A percentile compares a stretch with the other conserved stretches of the same genome.
phyloP scores from a whole-genome alignment of 148 eudicot species.

The Vaccinium macrocarpon region DNA sequence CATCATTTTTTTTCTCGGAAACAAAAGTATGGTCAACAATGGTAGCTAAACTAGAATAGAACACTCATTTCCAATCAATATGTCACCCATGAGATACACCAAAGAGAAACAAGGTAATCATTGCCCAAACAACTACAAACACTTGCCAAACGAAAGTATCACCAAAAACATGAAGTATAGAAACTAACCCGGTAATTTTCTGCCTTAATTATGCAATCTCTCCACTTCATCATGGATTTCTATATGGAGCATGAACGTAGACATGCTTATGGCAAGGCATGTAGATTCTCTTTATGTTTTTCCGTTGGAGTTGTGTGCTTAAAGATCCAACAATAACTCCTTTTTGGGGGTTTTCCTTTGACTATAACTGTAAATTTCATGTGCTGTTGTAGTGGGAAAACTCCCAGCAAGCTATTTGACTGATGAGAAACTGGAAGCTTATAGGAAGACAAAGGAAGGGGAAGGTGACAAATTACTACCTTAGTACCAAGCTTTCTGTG shows the following conservation, averaged over 20 bases:
- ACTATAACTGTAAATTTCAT: not conserved
- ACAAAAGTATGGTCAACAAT: not conserved
- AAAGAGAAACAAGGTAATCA: too few relatives aligned
- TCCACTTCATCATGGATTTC: not conserved
- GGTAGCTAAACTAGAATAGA: not conserved
- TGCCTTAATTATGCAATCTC: not conserved
- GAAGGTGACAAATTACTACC: conserved; percentile 48
- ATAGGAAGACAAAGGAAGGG: conserved; percentile 51
- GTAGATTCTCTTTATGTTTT: not conserved
- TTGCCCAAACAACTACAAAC: not conserved
- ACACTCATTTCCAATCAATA: not conserved
- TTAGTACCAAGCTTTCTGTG: conserved; percentile 51
- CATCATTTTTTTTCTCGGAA: not conserved
- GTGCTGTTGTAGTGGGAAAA: conserved; percentile 53
- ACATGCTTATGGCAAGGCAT: not conserved
- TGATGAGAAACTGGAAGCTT: conserved; percentile 45
- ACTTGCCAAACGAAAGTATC: not conserved
- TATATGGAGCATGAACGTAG: not conserved
- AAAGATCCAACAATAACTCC: not conserved
- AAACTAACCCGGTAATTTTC: not conserved
- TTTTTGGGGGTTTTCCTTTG: not conserved
- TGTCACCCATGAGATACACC: not conserved
- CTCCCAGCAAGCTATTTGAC: conserved; percentile 58
- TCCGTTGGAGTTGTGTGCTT: not conserved
- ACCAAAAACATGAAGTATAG: not conserved